Evolutionary conservation across 2,329 filamentous ascomycete genomes (phyloP).

Genomic region (Aureobasidium subglaciale): DNA sequence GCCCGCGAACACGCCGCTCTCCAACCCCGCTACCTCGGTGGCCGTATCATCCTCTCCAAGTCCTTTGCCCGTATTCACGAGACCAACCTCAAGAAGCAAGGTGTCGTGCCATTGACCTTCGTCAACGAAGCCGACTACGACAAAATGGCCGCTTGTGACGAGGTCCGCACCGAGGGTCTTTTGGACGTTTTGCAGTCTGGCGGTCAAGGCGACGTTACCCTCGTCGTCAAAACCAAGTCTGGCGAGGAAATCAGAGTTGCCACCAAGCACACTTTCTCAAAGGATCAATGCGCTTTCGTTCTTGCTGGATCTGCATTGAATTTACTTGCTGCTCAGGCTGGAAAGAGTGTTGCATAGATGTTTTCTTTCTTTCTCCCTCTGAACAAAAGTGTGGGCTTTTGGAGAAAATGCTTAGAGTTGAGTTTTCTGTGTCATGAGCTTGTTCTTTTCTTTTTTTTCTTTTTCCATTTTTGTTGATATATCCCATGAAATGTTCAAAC

Average conservation of each 20-base stretch:
- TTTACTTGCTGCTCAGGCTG: constrained; percentile 61
- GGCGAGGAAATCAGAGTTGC: constrained; percentile 63
- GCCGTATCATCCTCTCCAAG: constrained; percentile 75
- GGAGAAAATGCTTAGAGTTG: background rate
- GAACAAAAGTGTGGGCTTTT: too few relatives aligned
- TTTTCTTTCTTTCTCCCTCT: too few relatives aligned
- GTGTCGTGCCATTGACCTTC: constrained; percentile 89
- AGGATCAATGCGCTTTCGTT: constrained; percentile 88
- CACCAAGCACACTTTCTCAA: constrained; percentile 80
- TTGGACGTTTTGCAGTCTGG: constrained; percentile 71
- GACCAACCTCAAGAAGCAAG: constrained; percentile 96
- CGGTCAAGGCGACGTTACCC: constrained; percentile 67
- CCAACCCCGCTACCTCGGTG: constrained; percentile 84
- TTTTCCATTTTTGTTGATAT: background rate
- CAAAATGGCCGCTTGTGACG: constrained; percentile 71
- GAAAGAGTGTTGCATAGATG: background rate
- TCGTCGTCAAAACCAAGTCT: constrained; percentile 44
- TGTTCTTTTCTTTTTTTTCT: background rate
- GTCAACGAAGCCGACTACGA: constrained; percentile 84
- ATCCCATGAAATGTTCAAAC: background rate
- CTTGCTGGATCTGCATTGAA: constrained; percentile 92
- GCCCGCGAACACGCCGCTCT: constrained; percentile 85
- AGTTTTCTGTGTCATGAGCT: background rate
- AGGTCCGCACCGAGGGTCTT: constrained; percentile 74
- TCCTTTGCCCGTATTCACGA: constrained; percentile 89